A percentile compares a stretch with the other conserved stretches of the same genome.
These are phyloP conservation scores for Hypoxylon sp. DNA, from an alignment of 2,329 filamentous ascomycete genomes.

Conservation along the genomic window DNA sequence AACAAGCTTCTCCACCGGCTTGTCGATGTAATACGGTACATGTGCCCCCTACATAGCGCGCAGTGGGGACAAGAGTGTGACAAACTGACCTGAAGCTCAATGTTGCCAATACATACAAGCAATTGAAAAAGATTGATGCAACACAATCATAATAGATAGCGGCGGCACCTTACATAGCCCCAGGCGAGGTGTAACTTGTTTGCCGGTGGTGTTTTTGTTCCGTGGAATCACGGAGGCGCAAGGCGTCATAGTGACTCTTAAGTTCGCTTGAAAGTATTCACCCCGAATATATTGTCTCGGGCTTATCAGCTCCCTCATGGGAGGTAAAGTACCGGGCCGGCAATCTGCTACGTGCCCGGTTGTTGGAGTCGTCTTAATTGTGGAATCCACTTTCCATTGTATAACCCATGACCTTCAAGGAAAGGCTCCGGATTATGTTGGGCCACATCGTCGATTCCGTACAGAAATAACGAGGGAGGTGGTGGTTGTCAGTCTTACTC, in stretches of 20 bases:
- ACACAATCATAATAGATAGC: slow-evolving; percentile 24
- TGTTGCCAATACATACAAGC: slow-evolving; percentile 21
- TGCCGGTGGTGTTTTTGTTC: slow-evolving; percentile 22
- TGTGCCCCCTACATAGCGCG: slow-evolving; percentile 13
- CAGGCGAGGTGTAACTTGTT: slow-evolving; percentile 38
- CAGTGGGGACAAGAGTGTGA: slow-evolving; percentile 15
- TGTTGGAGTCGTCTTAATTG: slow-evolving; percentile 12
- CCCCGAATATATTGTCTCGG: slow-evolving; percentile 29
- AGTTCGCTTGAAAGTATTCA: slow-evolving; percentile 5
- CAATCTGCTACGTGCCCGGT: slow-evolving; percentile 9
- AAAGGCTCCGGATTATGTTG: slow-evolving; percentile 2
- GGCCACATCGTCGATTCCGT: slow-evolving; percentile 24
- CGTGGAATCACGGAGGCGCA: slow-evolving; percentile 16
- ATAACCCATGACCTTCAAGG: slow-evolving; percentile 4
- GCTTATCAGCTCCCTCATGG: slow-evolving; percentile 22
- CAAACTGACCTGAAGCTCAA: slow-evolving; percentile 10
- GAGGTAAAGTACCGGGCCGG: slow-evolving; percentile 28
- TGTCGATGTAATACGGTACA: background rate
- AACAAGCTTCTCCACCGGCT: slow-evolving; percentile 30
- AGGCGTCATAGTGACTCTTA: slow-evolving; percentile 6
- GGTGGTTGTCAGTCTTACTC: slow-evolving; percentile 36
- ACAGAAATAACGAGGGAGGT: slow-evolving; percentile 11
- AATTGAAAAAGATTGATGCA: slow-evolving; percentile 14
- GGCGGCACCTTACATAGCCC: slow-evolving; percentile 34
- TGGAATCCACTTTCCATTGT: slow-evolving; percentile 10